Base-by-base conservation (phyloP, 352 stramenopile genomes). In the Phytophthora boehmeriae region DNA sequence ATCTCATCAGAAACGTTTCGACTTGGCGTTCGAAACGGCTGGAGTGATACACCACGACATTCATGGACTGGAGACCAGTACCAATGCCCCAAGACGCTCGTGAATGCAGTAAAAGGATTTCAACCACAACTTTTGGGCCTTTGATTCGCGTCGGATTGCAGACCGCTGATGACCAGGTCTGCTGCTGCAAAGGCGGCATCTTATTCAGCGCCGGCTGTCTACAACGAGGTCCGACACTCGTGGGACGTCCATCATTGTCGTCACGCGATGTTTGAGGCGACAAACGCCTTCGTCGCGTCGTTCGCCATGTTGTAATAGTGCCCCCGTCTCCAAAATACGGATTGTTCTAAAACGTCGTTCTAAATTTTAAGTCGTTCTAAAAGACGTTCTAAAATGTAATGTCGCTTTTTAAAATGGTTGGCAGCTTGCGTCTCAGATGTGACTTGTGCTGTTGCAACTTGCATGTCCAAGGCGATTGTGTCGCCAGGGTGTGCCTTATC, bases 221-320 rank as follows among this genome's bases (percentile, higher is more conserved):
- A 39, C 28, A 23, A 53, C 56, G 54, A 59, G 47, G 47, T 64
- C 56, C 56, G 56, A 65, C 57, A 59, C 39, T 20, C 56, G 55
- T 63, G 44, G 54, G 38, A 54, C 36, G 14, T 36, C 14, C 25
- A 43, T 19, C 28, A 36, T 36, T 34, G 30, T 41, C 42, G 38
- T 36, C 30, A 47, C n/a, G 42, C 52, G 23, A 34, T 52, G 23
- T 32, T 32, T 48, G n/a, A 2, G 6, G 1, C 38, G 4, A 17
- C 20, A 17, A 16, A 16, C 19, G 38, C 22, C 46, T 61, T 32
- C 23, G 43, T 39, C 38, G 2, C 2, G 14, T 61, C 27, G 54
- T 61, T 27, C 20, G 23, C 6, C 42, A 47, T 32, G 16, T 44
- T 22, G 38, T 44, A 16, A 9, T 20, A n/a, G 38, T 22, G 14